Percentiles rank a stretch among this genome's conserved stretches.
These are phyloP conservation scores for Phytophthora europaea DNA, from an alignment of 352 stramenopile genomes.

Conservation along the genomic window DNA sequence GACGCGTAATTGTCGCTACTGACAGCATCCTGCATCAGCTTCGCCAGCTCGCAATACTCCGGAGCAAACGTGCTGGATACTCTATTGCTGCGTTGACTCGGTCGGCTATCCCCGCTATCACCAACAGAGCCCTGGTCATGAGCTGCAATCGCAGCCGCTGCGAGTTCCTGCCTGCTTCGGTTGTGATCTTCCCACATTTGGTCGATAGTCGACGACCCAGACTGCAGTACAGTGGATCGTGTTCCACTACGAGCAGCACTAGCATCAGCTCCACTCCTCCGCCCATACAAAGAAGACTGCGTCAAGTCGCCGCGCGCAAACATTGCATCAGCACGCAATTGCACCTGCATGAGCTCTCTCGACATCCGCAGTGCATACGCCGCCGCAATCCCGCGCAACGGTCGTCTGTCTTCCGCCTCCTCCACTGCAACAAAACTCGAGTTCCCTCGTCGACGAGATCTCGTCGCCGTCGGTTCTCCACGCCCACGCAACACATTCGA, in stretches of 20 bases:
- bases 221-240: slow-evolving; percentile 38
- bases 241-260: slow-evolving; percentile 22
- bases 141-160: slow-evolving; percentile 34
- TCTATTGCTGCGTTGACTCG: slow-evolving; percentile 25
- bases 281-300: slow-evolving; percentile 52
- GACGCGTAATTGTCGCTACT: slow-evolving; percentile 84
- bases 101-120: slow-evolving; percentile 11
- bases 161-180: slow-evolving; percentile 56
- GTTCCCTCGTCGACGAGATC: slow-evolving; percentile 30
- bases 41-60: slow-evolving; percentile 70
- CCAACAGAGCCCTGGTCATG: slow-evolving; percentile 19
- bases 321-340: slow-evolving; percentile 76
- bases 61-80: slow-evolving; percentile 57
- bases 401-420: slow-evolving; percentile 46
- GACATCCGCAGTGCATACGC: slow-evolving; percentile 85
- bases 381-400: slow-evolving; percentile 68
- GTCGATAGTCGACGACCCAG: slow-evolving; percentile 37
- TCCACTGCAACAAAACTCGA: slow-evolving; percentile 36
- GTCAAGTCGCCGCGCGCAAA: slow-evolving; percentile 74
- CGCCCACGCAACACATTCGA: slow-evolving; percentile 63
- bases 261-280: slow-evolving; percentile 6
- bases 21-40: slow-evolving; percentile 76
- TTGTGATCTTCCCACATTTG: slow-evolving; percentile 76
- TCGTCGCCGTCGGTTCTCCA: slow-evolving; percentile 8
- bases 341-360: slow-evolving; percentile 76